Percentiles rank a stretch among this genome's conserved stretches.
phyloP scores from a whole-genome alignment of 768 basidiomycete species.

The Amyloporia xantha region DNA sequence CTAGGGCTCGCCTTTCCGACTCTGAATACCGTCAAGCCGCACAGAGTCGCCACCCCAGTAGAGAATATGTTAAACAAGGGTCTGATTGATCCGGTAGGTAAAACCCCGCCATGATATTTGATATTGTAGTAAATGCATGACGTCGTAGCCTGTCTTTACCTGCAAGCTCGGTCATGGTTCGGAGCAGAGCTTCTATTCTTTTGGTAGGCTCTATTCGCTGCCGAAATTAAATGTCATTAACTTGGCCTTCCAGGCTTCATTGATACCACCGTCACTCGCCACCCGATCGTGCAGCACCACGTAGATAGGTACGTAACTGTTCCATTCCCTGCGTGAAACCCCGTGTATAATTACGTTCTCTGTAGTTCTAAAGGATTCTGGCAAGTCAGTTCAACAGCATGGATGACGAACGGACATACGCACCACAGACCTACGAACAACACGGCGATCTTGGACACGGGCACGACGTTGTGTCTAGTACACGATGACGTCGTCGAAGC shows the following conservation, averaged over 20 bases:
- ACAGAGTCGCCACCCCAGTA: conserved; percentile 30
- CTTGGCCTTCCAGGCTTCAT: conserved; percentile 20
- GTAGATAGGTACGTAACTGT: conserved; percentile 21
- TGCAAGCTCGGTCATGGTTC: conserved; percentile 31
- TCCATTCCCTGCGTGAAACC: conserved; percentile 7
- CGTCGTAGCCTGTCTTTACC: conserved; percentile 29
- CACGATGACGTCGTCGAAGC: conserved; percentile 25
- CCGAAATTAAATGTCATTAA: neutral
- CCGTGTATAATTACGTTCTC: conserved; percentile 2
- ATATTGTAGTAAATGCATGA: neutral
- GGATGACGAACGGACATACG: conserved; percentile 20
- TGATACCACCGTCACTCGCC: conserved; percentile 25
- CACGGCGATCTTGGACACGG: conserved; percentile 34
- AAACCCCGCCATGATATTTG: neutral
- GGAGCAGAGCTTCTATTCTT: conserved; percentile 34
- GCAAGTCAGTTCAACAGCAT: conserved; percentile 27
- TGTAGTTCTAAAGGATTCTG: conserved; percentile 33
- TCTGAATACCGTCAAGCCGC: conserved; percentile 32
- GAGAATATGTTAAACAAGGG: conserved; percentile 33
- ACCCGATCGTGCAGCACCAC: conserved; percentile 22
- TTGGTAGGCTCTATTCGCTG: too few relatives aligned
- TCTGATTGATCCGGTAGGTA: conserved; percentile 20
- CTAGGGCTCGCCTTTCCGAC: conserved; percentile 32
- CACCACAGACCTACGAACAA: conserved; percentile 22
- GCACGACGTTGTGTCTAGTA: conserved; percentile 27